Evolutionary conservation across 768 basidiomycete species (phyloP).

Genomic region (Rhizopogon vulgaris): DNA sequence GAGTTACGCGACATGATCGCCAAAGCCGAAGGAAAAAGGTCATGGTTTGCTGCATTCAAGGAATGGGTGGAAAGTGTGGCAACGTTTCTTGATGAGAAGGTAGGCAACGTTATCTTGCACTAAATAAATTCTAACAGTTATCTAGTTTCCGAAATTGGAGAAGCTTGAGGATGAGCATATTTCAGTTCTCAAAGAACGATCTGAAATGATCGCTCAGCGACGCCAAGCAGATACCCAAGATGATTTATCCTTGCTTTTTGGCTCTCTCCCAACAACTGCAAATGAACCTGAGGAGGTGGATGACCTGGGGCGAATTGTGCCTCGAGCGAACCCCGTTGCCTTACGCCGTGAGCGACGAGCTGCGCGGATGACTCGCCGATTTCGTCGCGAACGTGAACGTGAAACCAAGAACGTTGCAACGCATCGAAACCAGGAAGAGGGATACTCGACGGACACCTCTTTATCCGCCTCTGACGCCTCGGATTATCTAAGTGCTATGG

Average conservation of each 20-base stretch:
- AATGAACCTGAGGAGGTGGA: slow-evolving; percentile 43
- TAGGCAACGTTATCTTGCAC: slow-evolving; percentile 20
- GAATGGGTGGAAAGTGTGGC: slow-evolving; percentile 82
- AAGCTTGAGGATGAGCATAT: slow-evolving; percentile 70
- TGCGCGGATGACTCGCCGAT: slow-evolving; percentile 53
- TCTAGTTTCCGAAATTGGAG: slow-evolving; percentile 72
- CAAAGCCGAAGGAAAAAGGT: slow-evolving; percentile 69
- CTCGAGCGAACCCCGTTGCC: slow-evolving; percentile 38
- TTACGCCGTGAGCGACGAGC: slow-evolving; percentile 49
- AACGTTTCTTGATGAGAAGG: slow-evolving; percentile 87
- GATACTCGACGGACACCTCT: slow-evolving; percentile 82
- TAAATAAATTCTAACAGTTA: neutral
- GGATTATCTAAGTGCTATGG: slow-evolving; percentile 63
- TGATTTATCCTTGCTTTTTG: slow-evolving; percentile 68
- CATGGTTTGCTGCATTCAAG: slow-evolving; percentile 73
- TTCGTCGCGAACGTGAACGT: slow-evolving; percentile 33
- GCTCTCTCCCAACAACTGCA: slow-evolving; percentile 36
- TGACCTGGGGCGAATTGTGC: slow-evolving; percentile 52
- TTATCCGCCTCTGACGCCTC: slow-evolving; percentile 58
- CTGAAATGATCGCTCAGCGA: slow-evolving; percentile 61
- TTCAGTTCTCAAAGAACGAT: slow-evolving; percentile 68
- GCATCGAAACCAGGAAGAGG: slow-evolving; percentile 47
- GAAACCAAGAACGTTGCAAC: slow-evolving; percentile 14
- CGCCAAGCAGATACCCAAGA: slow-evolving; percentile 74
- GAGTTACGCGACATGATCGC: slow-evolving; percentile 74